Evolutionary conservation across 1,284 basidiomycete species (phyloP).

Genomic region (Melampsora larici-populina): DNA sequence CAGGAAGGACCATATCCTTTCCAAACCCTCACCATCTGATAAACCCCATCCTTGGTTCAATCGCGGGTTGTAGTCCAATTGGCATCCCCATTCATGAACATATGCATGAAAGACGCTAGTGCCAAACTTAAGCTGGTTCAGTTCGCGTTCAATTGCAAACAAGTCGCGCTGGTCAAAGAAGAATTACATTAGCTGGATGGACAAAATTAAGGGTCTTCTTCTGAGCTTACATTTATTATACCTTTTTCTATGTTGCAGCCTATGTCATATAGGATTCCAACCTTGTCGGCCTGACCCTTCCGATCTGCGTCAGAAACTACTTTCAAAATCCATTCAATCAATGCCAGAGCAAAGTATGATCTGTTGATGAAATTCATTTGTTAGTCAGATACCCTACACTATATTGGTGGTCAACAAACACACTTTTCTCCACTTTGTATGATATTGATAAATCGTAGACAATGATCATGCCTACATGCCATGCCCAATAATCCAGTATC

Average conservation of each 20-base stretch:
- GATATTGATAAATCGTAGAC: neutral
- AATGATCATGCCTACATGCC: slow-evolving; percentile 18
- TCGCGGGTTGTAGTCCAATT: too few relatives aligned
- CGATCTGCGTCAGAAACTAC: neutral
- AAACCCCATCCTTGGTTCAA: too few relatives aligned
- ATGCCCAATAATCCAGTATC: slow-evolving; percentile 13
- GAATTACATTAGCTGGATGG: neutral
- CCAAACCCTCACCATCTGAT: too few relatives aligned
- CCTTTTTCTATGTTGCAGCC: slow-evolving; percentile 11
- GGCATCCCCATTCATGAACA: too few relatives aligned
- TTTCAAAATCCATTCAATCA: neutral
- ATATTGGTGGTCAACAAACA: too few relatives aligned
- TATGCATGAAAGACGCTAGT: too few relatives aligned
- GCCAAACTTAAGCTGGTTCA: slow-evolving; percentile 2
- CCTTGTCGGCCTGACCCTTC: neutral
- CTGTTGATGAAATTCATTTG: neutral
- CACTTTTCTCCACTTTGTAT: neutral
- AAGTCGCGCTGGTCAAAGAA: neutral
- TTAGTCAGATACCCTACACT: too few relatives aligned
- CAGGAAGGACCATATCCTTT: too few relatives aligned
- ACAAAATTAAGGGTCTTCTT: neutral
- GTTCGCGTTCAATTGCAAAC: neutral
- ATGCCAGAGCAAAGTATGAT: neutral
- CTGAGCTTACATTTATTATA: neutral
- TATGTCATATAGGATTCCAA: slow-evolving; percentile 20